A percentile compares a stretch with the other conserved stretches of the same genome.
phyloP scores from a whole-genome alignment of 2,329 filamentous ascomycete genomes.

The Dothistroma pini region DNA sequence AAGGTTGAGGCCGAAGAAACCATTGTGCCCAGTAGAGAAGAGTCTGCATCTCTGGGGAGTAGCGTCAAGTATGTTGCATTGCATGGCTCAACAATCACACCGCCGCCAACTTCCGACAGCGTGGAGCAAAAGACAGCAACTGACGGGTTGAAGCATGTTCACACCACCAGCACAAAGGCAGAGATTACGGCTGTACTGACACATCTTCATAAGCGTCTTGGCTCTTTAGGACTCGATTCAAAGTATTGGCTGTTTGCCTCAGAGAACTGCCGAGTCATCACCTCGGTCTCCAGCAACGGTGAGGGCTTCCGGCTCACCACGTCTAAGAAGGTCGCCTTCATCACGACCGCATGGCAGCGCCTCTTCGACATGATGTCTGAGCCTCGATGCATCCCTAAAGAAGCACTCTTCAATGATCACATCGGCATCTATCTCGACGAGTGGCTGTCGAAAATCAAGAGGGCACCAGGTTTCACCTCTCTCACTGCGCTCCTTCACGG shows the following conservation, averaged over 20 bases:
- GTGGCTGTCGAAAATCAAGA: constrained; percentile 6
- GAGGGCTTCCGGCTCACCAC: background rate
- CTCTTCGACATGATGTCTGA: background rate
- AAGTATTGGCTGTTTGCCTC: background rate
- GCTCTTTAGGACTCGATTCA: background rate
- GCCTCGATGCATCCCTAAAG: background rate
- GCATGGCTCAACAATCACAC: background rate
- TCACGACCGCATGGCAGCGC: background rate
- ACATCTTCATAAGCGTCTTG: background rate
- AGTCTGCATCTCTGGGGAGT: background rate
- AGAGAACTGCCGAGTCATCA: background rate
- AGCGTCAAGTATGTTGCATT: background rate
- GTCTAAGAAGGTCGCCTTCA: background rate
- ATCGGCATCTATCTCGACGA: constrained; percentile 2
- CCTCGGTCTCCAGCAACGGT: background rate
- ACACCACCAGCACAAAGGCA: background rate
- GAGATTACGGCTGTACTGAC: constrained; percentile 2
- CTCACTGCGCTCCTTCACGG: background rate
- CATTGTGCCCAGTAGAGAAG: background rate
- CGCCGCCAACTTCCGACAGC: background rate
- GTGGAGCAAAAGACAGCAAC: background rate
- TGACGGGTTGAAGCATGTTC: background rate
- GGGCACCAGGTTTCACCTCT: background rate
- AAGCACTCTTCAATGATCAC: background rate
- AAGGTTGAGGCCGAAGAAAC: background rate